These are phyloP conservation scores for Gracilaria gracilis DNA, from an alignment of 23 red algal species.

Conservation along the genomic window DNA sequence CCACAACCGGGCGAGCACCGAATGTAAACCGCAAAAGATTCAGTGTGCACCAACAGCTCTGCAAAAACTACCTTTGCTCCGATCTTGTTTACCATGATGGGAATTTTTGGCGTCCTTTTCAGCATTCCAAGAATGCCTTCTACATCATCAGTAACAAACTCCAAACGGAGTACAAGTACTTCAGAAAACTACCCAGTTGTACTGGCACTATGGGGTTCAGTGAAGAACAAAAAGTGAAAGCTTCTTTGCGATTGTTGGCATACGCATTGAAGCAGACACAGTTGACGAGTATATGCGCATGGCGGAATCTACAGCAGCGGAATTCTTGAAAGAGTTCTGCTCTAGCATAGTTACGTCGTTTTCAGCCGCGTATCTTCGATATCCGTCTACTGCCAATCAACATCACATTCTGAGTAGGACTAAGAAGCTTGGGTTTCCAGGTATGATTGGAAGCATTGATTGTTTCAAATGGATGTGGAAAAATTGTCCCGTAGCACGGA, in stretches of 20 bases:
- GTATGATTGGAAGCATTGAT: constrained; percentile 56
- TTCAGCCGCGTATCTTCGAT: constrained; percentile 20
- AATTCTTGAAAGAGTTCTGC: constrained; percentile 9
- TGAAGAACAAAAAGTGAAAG: background rate
- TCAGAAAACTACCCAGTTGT: background rate
- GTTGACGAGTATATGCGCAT: constrained; percentile 34
- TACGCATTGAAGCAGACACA: constrained; percentile 29
- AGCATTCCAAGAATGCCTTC: background rate
- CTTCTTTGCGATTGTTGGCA: constrained; percentile 28
- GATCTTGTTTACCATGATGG: background rate
- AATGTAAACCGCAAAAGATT: too few relatives aligned
- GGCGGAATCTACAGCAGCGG: constrained; percentile 3
- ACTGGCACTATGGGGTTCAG: background rate
- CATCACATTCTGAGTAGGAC: background rate
- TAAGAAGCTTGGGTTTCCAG: constrained; percentile 35
- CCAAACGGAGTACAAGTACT: background rate
- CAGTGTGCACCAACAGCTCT: too few relatives aligned
- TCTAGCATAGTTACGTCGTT: constrained; percentile 3
- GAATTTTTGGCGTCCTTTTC: background rate
- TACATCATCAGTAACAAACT: background rate
- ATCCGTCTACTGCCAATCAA: background rate
- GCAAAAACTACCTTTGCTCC: background rate
- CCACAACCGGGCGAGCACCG: too few relatives aligned
- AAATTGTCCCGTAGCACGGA: constrained; percentile 24
- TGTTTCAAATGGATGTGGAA: constrained; percentile 55